Conservation (phyloP, 208 protist genomes). For the Jaenimonas drosophilae region DNA sequence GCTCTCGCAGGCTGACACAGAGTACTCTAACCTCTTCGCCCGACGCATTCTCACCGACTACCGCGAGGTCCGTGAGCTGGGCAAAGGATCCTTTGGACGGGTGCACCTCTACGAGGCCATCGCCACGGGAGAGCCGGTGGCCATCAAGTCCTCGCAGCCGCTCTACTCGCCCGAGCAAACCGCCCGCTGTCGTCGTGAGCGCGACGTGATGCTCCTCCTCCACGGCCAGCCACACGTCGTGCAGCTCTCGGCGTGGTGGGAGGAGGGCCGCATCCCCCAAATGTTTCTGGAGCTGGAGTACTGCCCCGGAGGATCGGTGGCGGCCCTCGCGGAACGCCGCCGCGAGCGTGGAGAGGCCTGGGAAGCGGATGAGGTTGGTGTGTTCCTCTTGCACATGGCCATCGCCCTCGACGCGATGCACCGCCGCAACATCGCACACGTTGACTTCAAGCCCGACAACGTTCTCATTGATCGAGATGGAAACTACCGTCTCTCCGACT, state of each 20-base stretch:
- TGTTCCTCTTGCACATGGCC: conserved; percentile 78
- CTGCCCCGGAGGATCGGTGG: conserved; percentile 72
- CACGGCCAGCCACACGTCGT: conserved; percentile 67
- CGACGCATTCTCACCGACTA: conserved; percentile 70
- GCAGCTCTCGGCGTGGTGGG: conserved; percentile 65
- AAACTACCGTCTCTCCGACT: conserved; percentile 85
- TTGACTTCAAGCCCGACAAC: conserved; percentile 93
- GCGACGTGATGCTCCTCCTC: conserved; percentile 38
- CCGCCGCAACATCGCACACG: conserved; percentile 70
- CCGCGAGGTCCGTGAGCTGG: conserved; percentile 68
- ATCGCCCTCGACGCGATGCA: conserved; percentile 85
- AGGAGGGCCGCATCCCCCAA: conserved; percentile 53
- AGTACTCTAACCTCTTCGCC: conserved; percentile 61
- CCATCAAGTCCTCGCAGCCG: conserved; percentile 64
- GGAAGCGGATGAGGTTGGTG: conserved; percentile 64
- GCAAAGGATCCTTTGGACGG: conserved; percentile 61
- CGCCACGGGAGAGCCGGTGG: conserved; percentile 53
- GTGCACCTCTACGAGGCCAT: conserved; percentile 75
- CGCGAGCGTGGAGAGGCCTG: conserved; percentile 34
- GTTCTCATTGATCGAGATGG: conserved; percentile 72
- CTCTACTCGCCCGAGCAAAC: conserved; percentile 20
- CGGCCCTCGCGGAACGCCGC: conserved; percentile 27
- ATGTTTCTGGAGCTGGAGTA: conserved; percentile 83
- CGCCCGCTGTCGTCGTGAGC: conserved; percentile 53
- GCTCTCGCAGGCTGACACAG: conserved; percentile 73